A percentile compares a stretch with the other conserved stretches of the same genome.
phyloP scores from a whole-genome alignment of 2,329 filamentous ascomycete genomes.

The Ilyonectria destructans region DNA sequence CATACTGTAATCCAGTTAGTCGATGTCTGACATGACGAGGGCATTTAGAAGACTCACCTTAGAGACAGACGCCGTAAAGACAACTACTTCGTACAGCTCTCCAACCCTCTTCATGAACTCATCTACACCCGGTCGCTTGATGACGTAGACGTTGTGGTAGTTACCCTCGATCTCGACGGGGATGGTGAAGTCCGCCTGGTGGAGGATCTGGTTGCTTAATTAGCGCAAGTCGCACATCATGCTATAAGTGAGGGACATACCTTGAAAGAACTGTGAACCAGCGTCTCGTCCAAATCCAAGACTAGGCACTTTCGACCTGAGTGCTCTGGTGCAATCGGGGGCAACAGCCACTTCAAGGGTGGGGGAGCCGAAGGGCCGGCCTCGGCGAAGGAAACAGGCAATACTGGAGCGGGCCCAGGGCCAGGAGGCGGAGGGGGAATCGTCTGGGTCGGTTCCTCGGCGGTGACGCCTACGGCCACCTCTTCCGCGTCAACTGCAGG shows the following conservation, averaged over 20 bases:
- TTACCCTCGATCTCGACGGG: constrained; percentile 99
- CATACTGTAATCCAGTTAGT: constrained; percentile 76
- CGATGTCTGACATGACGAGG: not conserved
- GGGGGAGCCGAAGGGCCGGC: constrained; percentile 61
- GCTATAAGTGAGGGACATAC: constrained; percentile 63
- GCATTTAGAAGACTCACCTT: constrained; percentile 74
- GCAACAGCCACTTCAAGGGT: constrained; percentile 79
- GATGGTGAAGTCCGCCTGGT: constrained; percentile 99
- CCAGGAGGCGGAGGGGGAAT: constrained; percentile 66
- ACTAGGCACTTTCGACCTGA: constrained; percentile 95
- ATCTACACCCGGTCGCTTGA: constrained; percentile 98
- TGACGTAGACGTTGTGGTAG: constrained; percentile 99
- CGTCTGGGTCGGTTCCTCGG: constrained; percentile 54
- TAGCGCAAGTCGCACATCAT: constrained; percentile 35
- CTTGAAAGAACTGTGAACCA: constrained; percentile 99
- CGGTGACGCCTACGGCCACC: constrained; percentile 56
- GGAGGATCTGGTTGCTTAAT: constrained; percentile 79
- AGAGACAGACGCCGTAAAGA: constrained; percentile 98
- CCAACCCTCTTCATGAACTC: constrained; percentile 99
- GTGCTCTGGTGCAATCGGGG: constrained; percentile 85
- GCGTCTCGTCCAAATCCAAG: constrained; percentile 94
- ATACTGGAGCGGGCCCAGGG: constrained; percentile 60
- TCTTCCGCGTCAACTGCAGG: constrained; percentile 69
- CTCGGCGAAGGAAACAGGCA: constrained; percentile 59
- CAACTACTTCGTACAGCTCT: constrained; percentile 97